Evolutionary conservation across 2,329 filamentous ascomycete genomes (phyloP).

Genomic region (Chrysoporthe cubensis): DNA sequence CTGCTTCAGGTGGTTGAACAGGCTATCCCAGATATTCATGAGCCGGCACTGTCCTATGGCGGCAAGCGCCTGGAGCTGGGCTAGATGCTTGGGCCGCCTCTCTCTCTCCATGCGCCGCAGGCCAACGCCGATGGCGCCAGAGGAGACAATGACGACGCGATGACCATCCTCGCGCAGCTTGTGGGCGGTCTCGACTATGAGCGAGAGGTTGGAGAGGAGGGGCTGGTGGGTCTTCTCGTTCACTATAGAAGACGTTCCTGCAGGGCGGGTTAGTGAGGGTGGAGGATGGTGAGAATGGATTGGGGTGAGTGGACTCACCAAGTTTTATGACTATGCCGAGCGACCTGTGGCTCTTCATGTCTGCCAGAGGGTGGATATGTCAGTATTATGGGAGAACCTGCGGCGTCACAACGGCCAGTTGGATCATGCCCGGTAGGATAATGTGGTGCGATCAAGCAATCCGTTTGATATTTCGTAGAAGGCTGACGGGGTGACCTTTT

Average conservation of each 20-base stretch:
- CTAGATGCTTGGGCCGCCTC: constrained; percentile 85
- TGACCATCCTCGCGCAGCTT: constrained; percentile 89
- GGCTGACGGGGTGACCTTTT: background rate
- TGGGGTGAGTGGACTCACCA: constrained; percentile 56
- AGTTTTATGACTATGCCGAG: constrained; percentile 86
- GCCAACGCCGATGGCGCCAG: constrained; percentile 93
- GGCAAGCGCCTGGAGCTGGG: constrained; percentile 86
- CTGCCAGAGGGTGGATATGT: constrained; percentile 39
- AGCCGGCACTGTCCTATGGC: constrained; percentile 95
- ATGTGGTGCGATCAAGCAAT: constrained; percentile 28
- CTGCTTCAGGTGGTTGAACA: constrained; percentile 86
- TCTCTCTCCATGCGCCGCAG: constrained; percentile 87
- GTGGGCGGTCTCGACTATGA: constrained; percentile 93
- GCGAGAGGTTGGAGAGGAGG: constrained; percentile 83
- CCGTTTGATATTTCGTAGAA: background rate
- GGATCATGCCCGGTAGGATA: constrained; percentile 6
- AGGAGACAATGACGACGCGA: constrained; percentile 93
- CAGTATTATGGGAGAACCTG: constrained; percentile 25
- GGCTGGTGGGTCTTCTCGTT: constrained; percentile 95
- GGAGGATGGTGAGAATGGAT: background rate
- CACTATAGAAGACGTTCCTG: constrained; percentile 98
- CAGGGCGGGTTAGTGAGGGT: constrained; percentile 9
- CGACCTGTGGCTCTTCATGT: constrained; percentile 68
- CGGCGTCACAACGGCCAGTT: background rate
- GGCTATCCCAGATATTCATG: constrained; percentile 92